These are phyloP conservation scores for Aleurites moluccanus DNA, from an alignment of 441 rosid genomes.

Conservation along the genomic window DNA sequence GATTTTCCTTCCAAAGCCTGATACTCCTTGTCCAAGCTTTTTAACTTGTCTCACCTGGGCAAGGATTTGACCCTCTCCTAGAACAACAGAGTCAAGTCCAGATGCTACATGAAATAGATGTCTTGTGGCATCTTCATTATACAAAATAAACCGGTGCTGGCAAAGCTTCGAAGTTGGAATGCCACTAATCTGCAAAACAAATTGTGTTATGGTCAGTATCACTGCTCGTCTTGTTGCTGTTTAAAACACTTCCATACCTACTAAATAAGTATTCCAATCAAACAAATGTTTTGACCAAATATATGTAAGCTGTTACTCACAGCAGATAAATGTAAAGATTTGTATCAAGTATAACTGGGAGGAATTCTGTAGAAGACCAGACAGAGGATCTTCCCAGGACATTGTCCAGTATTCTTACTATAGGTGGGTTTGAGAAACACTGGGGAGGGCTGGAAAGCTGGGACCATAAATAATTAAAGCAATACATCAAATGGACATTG, in stretches of 20 bases:
- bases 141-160: conserved; percentile 44
- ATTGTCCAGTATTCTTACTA: neutral
- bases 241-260: neutral
- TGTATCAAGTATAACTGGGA: neutral
- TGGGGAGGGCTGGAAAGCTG: neutral
- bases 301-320: neutral
- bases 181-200: conserved; percentile 39
- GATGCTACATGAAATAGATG: conserved; percentile 78
- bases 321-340: neutral
- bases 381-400: neutral
- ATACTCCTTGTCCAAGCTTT: conserved; percentile 67
- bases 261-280: neutral
- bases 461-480: neutral
- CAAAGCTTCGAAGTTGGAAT: conserved; percentile 62
- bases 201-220: neutral
- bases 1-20: conserved; percentile 71
- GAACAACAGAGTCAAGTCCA: conserved; percentile 61
- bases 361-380: neutral
- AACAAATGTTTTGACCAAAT: conserved; percentile 6
- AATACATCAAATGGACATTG: neutral
- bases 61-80: conserved; percentile 89
- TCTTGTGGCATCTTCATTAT: conserved; percentile 67
- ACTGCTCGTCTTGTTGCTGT: neutral
- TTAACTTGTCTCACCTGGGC: conserved; percentile 88
- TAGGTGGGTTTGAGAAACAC: neutral